Percentiles rank a stretch among this genome's conserved stretches.
phyloP scores from a whole-genome alignment of 2,329 filamentous ascomycete species.

The Atkinsonella hypoxylon region DNA sequence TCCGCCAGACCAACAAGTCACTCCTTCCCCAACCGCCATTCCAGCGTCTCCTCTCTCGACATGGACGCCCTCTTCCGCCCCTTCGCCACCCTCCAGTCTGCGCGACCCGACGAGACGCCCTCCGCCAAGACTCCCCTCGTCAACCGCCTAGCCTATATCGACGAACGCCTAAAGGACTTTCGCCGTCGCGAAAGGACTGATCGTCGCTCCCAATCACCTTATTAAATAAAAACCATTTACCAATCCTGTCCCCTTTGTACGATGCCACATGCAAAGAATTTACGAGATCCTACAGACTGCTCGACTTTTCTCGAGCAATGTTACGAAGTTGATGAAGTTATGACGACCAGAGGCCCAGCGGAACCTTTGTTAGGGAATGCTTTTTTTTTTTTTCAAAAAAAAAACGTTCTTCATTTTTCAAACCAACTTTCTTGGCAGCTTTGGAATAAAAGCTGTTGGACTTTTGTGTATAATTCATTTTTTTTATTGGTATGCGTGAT shows the following conservation, averaged over 20 bases:
- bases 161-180: constrained; percentile 44
- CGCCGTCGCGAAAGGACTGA: constrained; percentile 30
- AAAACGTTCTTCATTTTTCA: too few species aligned
- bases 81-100: constrained; percentile 42
- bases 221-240: constrained; percentile 15
- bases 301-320: background rate
- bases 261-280: background rate
- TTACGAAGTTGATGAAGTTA: background rate
- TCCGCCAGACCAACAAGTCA: constrained; percentile 36
- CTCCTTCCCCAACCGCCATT: constrained; percentile 48
- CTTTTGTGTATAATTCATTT: too few species aligned
- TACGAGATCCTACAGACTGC: background rate
- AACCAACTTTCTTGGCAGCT: too few species aligned
- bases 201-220: constrained; percentile 37
- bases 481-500: too few species aligned
- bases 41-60: constrained; percentile 33
- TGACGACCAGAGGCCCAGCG: too few species aligned
- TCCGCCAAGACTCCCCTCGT: constrained; percentile 32
- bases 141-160: constrained; percentile 43
- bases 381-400: too few species aligned
- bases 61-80: constrained; percentile 34
- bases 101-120: constrained; percentile 5
- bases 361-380: too few species aligned
- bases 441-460: too few species aligned
- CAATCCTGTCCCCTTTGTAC: background rate